phyloP scores from a whole-genome alignment of 192 early-diverging fungal species.

The Linderina pennispora region DNA sequence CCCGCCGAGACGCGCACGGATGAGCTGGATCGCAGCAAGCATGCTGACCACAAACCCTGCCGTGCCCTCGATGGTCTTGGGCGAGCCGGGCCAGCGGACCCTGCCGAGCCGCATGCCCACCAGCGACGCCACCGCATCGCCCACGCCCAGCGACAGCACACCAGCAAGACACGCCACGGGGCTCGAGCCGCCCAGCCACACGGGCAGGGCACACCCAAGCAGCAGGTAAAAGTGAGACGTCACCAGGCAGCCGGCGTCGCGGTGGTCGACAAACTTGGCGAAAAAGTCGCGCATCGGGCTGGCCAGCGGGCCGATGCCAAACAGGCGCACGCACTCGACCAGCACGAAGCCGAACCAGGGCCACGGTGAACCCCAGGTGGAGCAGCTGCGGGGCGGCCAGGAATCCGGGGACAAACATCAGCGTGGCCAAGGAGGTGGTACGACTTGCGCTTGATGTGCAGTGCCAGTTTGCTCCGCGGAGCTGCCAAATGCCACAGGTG shows the following conservation, averaged over 20 bases:
- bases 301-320: conserved; percentile 62
- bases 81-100: conserved; percentile 63
- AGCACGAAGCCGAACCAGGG: conserved; percentile 64
- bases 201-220: conserved; percentile 81
- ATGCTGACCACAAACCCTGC: conserved; percentile 68
- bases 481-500: not conserved
- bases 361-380: conserved; percentile 75
- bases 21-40: conserved; percentile 7
- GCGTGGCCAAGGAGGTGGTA: conserved; percentile 76
- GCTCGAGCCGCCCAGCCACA: conserved; percentile 71
- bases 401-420: conserved; percentile 83
- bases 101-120: conserved; percentile 71
- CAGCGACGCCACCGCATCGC: conserved; percentile 85
- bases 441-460: conserved; percentile 78
- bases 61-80: conserved; percentile 87
- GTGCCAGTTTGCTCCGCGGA: conserved; percentile 7
- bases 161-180: conserved; percentile 57
- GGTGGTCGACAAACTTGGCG: conserved; percentile 73
- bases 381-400: conserved; percentile 59
- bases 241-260: conserved; percentile 78
- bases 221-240: conserved; percentile 87
- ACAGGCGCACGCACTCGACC: conserved; percentile 75
- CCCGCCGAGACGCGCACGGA: conserved; percentile 4
- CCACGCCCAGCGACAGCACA: conserved; percentile 82
- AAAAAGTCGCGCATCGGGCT: conserved; percentile 64